Evolutionary conservation across 2,329 filamentous ascomycete species (phyloP).

Genomic region (Myrmaecium sp.): DNA sequence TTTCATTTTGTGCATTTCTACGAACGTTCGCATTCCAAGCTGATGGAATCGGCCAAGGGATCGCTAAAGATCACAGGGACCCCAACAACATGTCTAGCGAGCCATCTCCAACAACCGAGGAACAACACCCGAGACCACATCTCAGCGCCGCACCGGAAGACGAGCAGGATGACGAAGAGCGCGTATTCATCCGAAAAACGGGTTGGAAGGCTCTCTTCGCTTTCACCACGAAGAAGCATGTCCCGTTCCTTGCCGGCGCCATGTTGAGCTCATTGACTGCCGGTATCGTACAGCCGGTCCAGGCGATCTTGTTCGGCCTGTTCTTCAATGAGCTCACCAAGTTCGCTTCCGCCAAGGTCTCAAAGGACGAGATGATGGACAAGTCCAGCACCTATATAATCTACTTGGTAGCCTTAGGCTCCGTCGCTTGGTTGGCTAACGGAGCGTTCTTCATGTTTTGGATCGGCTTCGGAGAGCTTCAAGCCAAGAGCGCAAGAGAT

Average conservation of each 20-base stretch:
- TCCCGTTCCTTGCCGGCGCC: slow-evolving; percentile 36
- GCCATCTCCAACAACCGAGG: not conserved
- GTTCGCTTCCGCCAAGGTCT: slow-evolving; percentile 41
- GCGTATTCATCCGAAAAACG: slow-evolving; percentile 8
- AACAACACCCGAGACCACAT: not conserved
- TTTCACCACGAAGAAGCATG: slow-evolving; percentile 51
- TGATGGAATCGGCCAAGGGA: no score
- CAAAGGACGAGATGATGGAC: slow-evolving; percentile 33
- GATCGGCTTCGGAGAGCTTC: slow-evolving; percentile 64
- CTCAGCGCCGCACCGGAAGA: slow-evolving; percentile 1
- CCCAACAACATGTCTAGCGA: no score
- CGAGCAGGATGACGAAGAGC: slow-evolving; percentile 6
- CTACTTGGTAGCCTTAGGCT: slow-evolving; percentile 46
- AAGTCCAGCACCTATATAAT: slow-evolving; percentile 43
- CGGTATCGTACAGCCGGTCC: slow-evolving; percentile 45
- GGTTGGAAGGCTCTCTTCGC: slow-evolving; percentile 46
- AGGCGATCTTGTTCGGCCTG: slow-evolving; percentile 55
- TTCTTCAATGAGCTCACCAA: slow-evolving; percentile 56
- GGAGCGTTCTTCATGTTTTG: slow-evolving; percentile 52
- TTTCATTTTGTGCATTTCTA: no score
- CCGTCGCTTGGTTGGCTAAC: slow-evolving; percentile 49
- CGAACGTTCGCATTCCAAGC: no score
- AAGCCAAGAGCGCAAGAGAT: slow-evolving; percentile 49
- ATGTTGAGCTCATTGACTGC: slow-evolving; percentile 39
- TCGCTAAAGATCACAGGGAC: no score